These are phyloP conservation scores for Mycena crocata DNA, from an alignment of 768 basidiomycete genomes.

Conservation along the genomic window DNA sequence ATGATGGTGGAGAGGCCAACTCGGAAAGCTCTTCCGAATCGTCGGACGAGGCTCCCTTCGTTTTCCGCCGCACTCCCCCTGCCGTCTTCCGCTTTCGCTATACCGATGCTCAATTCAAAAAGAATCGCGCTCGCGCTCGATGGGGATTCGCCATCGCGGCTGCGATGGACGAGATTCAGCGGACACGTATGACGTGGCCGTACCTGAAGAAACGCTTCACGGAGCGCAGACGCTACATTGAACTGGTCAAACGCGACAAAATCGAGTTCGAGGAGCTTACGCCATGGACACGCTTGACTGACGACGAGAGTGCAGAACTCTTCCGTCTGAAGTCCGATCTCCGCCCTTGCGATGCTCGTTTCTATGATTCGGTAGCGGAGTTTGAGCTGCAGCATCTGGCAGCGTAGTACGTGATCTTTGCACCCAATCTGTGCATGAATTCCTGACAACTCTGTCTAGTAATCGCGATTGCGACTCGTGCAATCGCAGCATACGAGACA, in stretches of 20 bases:
- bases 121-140: conserved; percentile 25
- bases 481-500: background rate
- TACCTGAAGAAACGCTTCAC: conserved; percentile 22
- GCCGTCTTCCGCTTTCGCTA: conserved; percentile 18
- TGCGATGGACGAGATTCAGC: conserved; percentile 15
- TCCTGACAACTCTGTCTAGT: background rate
- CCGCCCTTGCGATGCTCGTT: conserved; percentile 18
- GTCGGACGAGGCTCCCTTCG: conserved; percentile 6
- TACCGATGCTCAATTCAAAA: conserved; percentile 17
- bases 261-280: background rate
- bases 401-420: conserved; percentile 6
- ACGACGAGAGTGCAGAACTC: conserved; percentile 14
- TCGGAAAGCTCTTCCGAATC: background rate
- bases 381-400: conserved; percentile 18
- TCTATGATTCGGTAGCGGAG: conserved; percentile 8
- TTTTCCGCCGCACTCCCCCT: conserved; percentile 19
- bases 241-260: background rate
- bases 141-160: conserved; percentile 32
- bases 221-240: conserved; percentile 22
- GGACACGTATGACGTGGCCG: conserved; percentile 13
- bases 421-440: too few species aligned
- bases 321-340: background rate
- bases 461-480: conserved; percentile 21
- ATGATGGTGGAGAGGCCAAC: background rate
- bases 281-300: conserved; percentile 10